phyloP scores from a whole-genome alignment of 495 filamentous ascomycete genomes.

The Trichoderma erinaceum region DNA sequence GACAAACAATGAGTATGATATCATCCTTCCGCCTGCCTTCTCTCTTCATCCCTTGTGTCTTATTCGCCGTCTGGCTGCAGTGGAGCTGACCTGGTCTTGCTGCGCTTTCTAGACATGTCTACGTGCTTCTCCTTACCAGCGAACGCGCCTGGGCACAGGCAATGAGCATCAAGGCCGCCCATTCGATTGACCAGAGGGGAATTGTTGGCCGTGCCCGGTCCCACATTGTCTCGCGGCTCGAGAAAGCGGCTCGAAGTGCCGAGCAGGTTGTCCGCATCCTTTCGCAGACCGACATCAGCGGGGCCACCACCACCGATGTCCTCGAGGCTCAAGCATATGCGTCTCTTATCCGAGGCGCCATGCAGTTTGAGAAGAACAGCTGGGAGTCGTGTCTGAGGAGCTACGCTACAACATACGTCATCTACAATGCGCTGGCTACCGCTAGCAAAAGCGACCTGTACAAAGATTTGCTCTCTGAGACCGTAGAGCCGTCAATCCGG shows the following conservation, averaged over 20 bases:
- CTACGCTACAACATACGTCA: constrained; percentile 70
- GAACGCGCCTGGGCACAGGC: constrained; percentile 96
- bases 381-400: constrained; percentile 74
- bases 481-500: constrained; percentile 86
- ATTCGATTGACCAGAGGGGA: constrained; percentile 70
- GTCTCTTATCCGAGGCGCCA: constrained; percentile 63
- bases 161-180: constrained; percentile 83
- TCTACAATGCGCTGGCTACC: constrained; percentile 65
- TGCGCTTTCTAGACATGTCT: constrained; percentile 54
- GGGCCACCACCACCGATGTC: constrained; percentile 63
- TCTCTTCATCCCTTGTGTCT: background rate
- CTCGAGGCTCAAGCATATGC: constrained; percentile 85
- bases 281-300: constrained; percentile 48
- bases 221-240: constrained; percentile 80
- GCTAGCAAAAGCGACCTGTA: constrained; percentile 64
- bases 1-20: constrained; percentile 65
- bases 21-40: background rate
- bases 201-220: constrained; percentile 72
- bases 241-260: constrained; percentile 69
- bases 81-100: background rate
- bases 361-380: constrained; percentile 75
- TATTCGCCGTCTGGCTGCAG: background rate
- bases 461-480: constrained; percentile 75
- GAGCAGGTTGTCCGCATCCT: constrained; percentile 61
- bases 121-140: constrained; percentile 73